Evolutionary conservation across 345 rosid genomes (phyloP).

Genomic region (Pugionium dolabratum): DNA sequence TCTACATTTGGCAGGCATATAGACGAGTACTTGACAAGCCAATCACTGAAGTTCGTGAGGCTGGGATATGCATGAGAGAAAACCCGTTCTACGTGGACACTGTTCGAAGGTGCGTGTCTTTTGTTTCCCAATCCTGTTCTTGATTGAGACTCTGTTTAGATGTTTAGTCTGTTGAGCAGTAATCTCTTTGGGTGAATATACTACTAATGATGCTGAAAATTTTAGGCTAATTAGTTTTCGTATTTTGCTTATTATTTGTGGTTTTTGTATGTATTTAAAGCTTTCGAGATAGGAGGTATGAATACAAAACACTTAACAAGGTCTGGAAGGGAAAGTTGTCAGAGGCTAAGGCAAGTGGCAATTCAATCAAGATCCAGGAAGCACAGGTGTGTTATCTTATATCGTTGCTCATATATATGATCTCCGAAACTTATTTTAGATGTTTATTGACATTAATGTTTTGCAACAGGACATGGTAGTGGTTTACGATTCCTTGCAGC

Average conservation of each 20-base stretch:
- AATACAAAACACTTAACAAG: slow-evolving; percentile 94
- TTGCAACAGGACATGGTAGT: slow-evolving; percentile 90
- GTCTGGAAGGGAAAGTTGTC: slow-evolving; percentile 96
- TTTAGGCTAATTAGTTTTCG: slow-evolving; percentile 16
- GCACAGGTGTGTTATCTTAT: slow-evolving; percentile 63
- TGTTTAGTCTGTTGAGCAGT: slow-evolving; percentile 15
- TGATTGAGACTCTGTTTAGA: slow-evolving; percentile 20
- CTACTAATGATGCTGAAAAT: neutral
- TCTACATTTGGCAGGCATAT: slow-evolving; percentile 60
- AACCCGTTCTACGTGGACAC: slow-evolving; percentile 93
- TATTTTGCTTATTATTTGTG: slow-evolving; percentile 17
- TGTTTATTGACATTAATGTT: slow-evolving; percentile 32
- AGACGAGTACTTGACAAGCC: slow-evolving; percentile 84
- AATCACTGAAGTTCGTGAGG: slow-evolving; percentile 89
- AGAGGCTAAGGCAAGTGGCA: slow-evolving; percentile 95
- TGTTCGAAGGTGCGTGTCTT: slow-evolving; percentile 74
- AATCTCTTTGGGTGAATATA: slow-evolving; percentile 17
- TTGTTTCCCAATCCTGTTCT: slow-evolving; percentile 24
- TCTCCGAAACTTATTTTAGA: slow-evolving; percentile 7
- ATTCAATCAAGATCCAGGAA: slow-evolving; percentile 92
- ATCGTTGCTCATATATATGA: slow-evolving; percentile 22
- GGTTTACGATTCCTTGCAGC: slow-evolving; percentile 95
- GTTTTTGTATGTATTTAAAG: slow-evolving; percentile 45
- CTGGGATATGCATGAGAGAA: slow-evolving; percentile 99
- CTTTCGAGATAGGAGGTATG: slow-evolving; percentile 98